A percentile compares a stretch with the other conserved stretches of the same genome.
Evolutionary conservation across 768 basidiomycete genomes (phyloP).

Genomic region (Naganishia randhawae): DNA sequence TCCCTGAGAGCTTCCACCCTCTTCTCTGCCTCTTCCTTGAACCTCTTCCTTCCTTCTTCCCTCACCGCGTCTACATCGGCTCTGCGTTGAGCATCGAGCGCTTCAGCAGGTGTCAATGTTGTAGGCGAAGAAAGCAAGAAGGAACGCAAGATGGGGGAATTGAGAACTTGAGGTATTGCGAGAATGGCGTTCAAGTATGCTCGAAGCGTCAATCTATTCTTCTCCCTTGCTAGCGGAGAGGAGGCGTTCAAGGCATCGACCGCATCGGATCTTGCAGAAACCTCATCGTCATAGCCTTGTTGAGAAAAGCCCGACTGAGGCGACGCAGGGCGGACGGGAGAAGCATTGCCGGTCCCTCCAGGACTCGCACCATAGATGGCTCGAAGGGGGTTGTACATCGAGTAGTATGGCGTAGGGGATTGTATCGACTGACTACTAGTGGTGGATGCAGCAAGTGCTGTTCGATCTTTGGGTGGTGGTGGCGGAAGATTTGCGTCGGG

Average conservation of each 20-base stretch:
- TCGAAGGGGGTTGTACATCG: slow-evolving; percentile 45
- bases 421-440: slow-evolving; percentile 35
- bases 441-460: slow-evolving; percentile 59
- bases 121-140: slow-evolving; percentile 80
- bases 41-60: slow-evolving; percentile 80
- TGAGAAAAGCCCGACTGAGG: slow-evolving; percentile 10
- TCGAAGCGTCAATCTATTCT: slow-evolving; percentile 88
- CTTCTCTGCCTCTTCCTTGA: slow-evolving; percentile 77
- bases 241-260: slow-evolving; percentile 29
- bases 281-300: slow-evolving; percentile 2
- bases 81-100: slow-evolving; percentile 69
- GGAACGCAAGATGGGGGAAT: slow-evolving; percentile 76
- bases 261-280: slow-evolving; percentile 17
- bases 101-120: slow-evolving; percentile 64
- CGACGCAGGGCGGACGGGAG: background rate
- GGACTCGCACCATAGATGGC: slow-evolving; percentile 40
- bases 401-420: slow-evolving; percentile 34
- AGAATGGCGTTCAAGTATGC: slow-evolving; percentile 84
- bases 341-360: slow-evolving; percentile 5
- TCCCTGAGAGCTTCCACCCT: slow-evolving; percentile 81
- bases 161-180: slow-evolving; percentile 66
- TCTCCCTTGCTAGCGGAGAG: slow-evolving; percentile 72
- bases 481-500: slow-evolving; percentile 73
- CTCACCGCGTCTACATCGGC: slow-evolving; percentile 84
- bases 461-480: slow-evolving; percentile 82